Percentiles rank a stretch among this genome's conserved stretches.
These are phyloP conservation scores for Theileria equi DNA, from an alignment of 169 alveolate species.

Conservation along the genomic window DNA sequence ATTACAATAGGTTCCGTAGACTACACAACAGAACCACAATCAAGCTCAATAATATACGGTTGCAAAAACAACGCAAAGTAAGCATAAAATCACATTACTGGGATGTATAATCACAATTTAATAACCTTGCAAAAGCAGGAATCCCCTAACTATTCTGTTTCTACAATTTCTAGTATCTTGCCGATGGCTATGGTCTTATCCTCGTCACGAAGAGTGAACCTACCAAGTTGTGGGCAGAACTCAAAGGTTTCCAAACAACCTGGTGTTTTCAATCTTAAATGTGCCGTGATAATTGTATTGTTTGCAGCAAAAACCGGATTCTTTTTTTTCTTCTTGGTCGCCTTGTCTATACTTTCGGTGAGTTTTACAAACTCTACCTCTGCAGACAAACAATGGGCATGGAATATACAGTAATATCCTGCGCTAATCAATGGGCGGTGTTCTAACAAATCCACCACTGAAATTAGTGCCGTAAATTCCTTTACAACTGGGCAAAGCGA, in stretches of 20 bases:
- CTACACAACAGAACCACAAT: constrained; percentile 67
- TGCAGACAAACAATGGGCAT: constrained; percentile 83
- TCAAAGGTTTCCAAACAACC: constrained; percentile 89
- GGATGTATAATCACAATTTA: constrained; percentile 71
- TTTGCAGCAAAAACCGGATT: constrained; percentile 81
- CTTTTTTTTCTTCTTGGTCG: constrained; percentile 74
- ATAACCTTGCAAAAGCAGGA: too few relatives aligned
- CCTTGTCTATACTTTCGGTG: constrained; percentile 72
- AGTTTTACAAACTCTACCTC: constrained; percentile 79
- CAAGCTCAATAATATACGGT: constrained; percentile 70
- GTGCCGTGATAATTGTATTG: constrained; percentile 81
- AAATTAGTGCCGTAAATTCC: constrained; percentile 87
- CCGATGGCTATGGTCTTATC: constrained; percentile 90
- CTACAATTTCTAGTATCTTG: constrained; percentile 72
- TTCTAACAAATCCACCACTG: constrained; percentile 88
- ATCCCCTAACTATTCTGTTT: constrained; percentile 36
- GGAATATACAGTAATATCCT: constrained; percentile 91
- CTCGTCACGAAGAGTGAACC: constrained; percentile 95
- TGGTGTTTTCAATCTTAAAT: constrained; percentile 76
- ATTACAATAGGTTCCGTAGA: constrained; percentile 74
- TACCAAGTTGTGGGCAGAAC: constrained; percentile 87
- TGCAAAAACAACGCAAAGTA: constrained; percentile 69
- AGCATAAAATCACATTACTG: constrained; percentile 64
- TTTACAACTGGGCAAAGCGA: constrained; percentile 88
- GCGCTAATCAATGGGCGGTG: constrained; percentile 90